phyloP scores from a whole-genome alignment of 2,329 filamentous ascomycete species.

The Epichloe bromicola region DNA sequence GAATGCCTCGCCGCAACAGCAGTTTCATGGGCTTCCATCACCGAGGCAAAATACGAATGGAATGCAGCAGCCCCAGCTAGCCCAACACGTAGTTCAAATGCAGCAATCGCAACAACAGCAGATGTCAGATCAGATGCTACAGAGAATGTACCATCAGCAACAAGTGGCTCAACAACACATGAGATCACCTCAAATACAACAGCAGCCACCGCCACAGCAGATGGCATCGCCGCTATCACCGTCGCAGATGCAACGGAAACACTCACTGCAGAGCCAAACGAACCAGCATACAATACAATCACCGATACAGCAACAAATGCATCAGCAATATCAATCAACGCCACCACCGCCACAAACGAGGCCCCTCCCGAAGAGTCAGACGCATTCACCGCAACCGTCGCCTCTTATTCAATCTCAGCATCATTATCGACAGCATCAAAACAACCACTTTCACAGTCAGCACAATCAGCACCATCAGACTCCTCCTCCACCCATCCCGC shows the following conservation, averaged over 20 bases:
- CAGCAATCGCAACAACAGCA: conserved; percentile 8
- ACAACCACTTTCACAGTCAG: neutral
- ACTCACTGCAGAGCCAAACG: conserved; percentile 6
- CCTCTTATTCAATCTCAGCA: conserved; percentile 6
- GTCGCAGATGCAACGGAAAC: conserved; percentile 8
- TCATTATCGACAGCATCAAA: conserved; percentile 1
- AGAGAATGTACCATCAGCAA: conserved; percentile 8
- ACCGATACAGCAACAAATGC: conserved; percentile 15
- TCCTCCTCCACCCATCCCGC: conserved; percentile 6
- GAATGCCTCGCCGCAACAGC: conserved; percentile 4
- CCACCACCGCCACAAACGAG: conserved; percentile 1
- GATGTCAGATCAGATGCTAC: conserved; percentile 5
- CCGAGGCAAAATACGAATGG: conserved; percentile 3
- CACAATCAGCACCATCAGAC: neutral
- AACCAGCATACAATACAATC: conserved; percentile 7
- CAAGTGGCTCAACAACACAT: conserved; percentile 8
- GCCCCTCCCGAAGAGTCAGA: conserved; percentile 9
- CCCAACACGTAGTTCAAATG: conserved; percentile 3
- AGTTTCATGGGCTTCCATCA: conserved; percentile 2
- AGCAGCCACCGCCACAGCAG: conserved; percentile 9
- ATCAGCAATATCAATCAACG: conserved; percentile 13
- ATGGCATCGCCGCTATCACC: conserved; percentile 4
- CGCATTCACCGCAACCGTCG: conserved; percentile 14
- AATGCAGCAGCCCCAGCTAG: conserved; percentile 4
- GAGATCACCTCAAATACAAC: conserved; percentile 9